Base-by-base conservation (phyloP, 169 alveolate genomes). In the Eimeria necatrix region DNA sequence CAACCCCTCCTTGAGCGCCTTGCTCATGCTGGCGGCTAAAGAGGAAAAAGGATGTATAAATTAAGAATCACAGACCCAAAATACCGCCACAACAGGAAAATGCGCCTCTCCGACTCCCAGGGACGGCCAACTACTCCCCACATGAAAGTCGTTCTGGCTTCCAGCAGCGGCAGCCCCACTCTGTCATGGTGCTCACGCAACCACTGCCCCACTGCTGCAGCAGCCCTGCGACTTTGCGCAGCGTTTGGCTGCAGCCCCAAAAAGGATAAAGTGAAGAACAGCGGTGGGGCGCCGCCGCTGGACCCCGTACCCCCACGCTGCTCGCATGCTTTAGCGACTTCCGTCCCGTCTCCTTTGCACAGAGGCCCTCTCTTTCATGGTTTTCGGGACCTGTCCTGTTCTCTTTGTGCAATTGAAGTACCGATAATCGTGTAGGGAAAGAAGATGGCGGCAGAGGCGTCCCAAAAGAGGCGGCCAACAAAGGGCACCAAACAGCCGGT, bases 401-500 rank as follows among this genome's bases (percentile, higher is more conserved):
- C 68, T 84, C 59, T 59, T 56, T 84, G 16, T 59, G 0, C 16
- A 24, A n/a, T 32, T 5, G 91, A 10, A 59, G 26, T 4, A 3
- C 49, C 56, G n/a, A 56, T 56, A 53, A 22, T 4, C 78, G 68
- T 86, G 61, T n/a, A 86, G 4, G 26, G 70, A 20, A 32, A 41
- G 68, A 84, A 59, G 46, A 84, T 84, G 91, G 78, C 91, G 84
- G 83, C 64, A 41, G 94, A 76, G 52, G 90, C 52, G 74, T 74
- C 53, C 46, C 56, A 59, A 51, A 94, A 81, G 95, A 88, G 26
- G 85, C 71, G 81, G 53, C 56, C 68, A n/a, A 71, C 70, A 68
- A 95, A 92, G 96, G 83, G 94, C 76, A 80, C 93, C 61, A 96
- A 96, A 94, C 97, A 97, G 96, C 98, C 98, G 53, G 97, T 98